Conservation (phyloP, 2,329 filamentous ascomycete species). For the Cercospora nicotianae region DNA sequence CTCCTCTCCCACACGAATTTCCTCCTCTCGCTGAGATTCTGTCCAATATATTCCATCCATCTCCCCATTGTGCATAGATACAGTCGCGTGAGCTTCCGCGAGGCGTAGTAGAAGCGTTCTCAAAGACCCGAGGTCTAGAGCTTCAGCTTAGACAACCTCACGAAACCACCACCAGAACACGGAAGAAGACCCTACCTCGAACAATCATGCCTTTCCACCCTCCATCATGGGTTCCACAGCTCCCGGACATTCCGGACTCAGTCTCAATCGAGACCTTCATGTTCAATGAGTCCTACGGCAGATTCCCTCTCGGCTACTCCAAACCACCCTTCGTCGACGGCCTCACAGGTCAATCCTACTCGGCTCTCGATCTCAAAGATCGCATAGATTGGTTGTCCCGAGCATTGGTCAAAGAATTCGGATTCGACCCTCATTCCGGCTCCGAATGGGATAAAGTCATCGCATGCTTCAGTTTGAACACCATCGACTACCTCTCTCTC, state of each 20-base stretch:
- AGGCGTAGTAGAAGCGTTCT: not conserved
- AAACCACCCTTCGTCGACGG: constrained; percentile 75
- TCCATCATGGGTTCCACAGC: constrained; percentile 61
- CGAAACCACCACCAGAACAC: not conserved
- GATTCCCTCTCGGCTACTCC: constrained; percentile 62
- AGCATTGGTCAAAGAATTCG: constrained; percentile 68
- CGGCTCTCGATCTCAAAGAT: constrained; percentile 61
- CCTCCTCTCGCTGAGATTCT: not conserved
- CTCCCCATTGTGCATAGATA: not conserved
- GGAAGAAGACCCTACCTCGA: too few relatives aligned
- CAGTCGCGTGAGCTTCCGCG: not conserved
- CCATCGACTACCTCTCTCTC: constrained; percentile 74
- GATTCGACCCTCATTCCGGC: constrained; percentile 67
- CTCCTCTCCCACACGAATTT: not conserved
- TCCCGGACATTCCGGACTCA: constrained; percentile 70
- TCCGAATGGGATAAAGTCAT: constrained; percentile 81
- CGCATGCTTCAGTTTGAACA: constrained; percentile 76
- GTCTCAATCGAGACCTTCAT: constrained; percentile 77
- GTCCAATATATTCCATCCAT: not conserved
- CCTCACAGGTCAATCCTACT: constrained; percentile 65
- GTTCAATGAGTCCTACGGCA: constrained; percentile 68
- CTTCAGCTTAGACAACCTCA: not conserved
- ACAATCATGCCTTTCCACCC: constrained; percentile 57
- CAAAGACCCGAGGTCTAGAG: not conserved
- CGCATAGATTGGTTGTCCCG: constrained; percentile 68